Evolutionary conservation across 345 rosid species (phyloP).

Genomic region (Euclidium syriacum): DNA sequence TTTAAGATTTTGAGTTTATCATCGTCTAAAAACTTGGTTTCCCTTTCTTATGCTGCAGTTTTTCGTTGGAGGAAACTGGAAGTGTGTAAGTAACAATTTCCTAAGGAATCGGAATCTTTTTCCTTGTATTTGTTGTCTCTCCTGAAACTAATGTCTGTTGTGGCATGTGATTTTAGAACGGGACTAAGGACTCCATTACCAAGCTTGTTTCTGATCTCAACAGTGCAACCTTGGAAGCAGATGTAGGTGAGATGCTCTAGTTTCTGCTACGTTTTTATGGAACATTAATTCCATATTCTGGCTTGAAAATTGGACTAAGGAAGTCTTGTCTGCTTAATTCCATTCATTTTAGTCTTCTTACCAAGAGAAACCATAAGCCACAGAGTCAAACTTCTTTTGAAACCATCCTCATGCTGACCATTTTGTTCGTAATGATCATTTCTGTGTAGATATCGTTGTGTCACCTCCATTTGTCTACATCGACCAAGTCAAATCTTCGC

Average conservation of each 20-base stretch:
- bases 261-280: not conserved
- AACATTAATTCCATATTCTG: not conserved
- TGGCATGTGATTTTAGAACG: constrained; percentile 49
- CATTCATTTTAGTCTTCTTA: not conserved
- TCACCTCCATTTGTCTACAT: constrained; percentile 96
- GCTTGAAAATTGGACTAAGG: not conserved
- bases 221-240: constrained; percentile 69
- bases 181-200: constrained; percentile 80
- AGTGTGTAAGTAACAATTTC: constrained; percentile 65
- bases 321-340: not conserved
- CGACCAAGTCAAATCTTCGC: constrained; percentile 64
- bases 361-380: too few species aligned
- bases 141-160: not conserved
- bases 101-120: not conserved
- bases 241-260: constrained; percentile 63
- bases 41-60: constrained; percentile 59
- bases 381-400: not conserved
- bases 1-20: not conserved
- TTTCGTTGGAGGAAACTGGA: constrained; percentile 99
- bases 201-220: constrained; percentile 94
- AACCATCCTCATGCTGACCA: constrained; percentile 3
- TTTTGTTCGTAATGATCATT: not conserved
- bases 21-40: not conserved
- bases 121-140: not conserved
- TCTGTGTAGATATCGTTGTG: constrained; percentile 75